These are phyloP conservation scores for Juncus effusus DNA, from an alignment of 176 grass and related monocot genomes.

Conservation along the genomic window DNA sequence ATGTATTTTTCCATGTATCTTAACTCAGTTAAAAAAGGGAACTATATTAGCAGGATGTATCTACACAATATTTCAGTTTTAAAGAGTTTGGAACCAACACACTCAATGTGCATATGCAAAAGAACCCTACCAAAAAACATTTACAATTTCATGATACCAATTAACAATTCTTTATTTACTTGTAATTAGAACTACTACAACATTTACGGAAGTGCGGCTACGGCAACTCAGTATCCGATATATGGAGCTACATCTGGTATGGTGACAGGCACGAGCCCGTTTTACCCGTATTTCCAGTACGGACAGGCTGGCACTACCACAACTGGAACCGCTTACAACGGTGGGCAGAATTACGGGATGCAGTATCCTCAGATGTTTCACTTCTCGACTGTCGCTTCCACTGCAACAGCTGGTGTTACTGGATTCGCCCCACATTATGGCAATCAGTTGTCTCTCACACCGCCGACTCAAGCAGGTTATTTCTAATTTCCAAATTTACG, in stretches of 20 bases:
- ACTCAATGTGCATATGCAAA: no score
- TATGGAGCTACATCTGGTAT: conserved; percentile 80
- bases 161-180: no score
- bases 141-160: no score
- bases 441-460: conserved; percentile 69
- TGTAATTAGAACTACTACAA: conserved; percentile 83
- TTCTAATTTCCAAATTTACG: conserved; percentile 27
- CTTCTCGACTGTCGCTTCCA: conserved; percentile 66
- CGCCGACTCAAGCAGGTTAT: conserved; percentile 85
- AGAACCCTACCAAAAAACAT: no score
- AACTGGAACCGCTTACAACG: conserved; percentile 46
- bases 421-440: conserved; percentile 73
- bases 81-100: no score
- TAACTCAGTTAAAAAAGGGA: no score
- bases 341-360: conserved; percentile 66
- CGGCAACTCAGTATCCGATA: conserved; percentile 63
- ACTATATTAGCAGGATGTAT: no score
- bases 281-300: conserved; percentile 80
- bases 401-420: conserved; percentile 60
- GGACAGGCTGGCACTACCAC: conserved; percentile 53
- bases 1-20: no score
- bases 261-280: conserved; percentile 67
- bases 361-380: conserved; percentile 85
- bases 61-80: no score
- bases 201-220: conserved; percentile 50